These are phyloP conservation scores for Neohortaea acidophila DNA, from an alignment of 495 filamentous ascomycete genomes.

Conservation along the genomic window DNA sequence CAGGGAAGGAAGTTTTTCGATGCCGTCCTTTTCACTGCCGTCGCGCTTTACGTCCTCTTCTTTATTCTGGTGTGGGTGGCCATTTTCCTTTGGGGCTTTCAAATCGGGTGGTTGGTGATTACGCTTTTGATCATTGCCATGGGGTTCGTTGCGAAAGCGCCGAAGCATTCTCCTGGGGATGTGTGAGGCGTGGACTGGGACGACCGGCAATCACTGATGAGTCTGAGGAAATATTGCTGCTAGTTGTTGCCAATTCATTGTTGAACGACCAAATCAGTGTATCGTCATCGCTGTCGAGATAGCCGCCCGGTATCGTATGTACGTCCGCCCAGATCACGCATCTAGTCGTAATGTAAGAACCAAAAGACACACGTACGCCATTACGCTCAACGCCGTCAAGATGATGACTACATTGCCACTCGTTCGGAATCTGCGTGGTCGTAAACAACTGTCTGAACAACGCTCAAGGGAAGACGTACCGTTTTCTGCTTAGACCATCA, in stretches of 20 bases:
- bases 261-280: neutral
- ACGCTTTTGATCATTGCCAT: too few relatives aligned
- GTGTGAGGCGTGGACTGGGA: neutral
- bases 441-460: neutral
- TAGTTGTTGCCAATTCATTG: neutral
- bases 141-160: too few relatives aligned
- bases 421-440: constrained; percentile 54
- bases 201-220: neutral
- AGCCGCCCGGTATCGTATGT: too few relatives aligned
- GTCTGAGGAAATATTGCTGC: neutral
- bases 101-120: too few relatives aligned
- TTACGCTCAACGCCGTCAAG: constrained; percentile 64
- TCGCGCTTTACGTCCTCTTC: too few relatives aligned
- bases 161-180: neutral
- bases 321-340: constrained; percentile 3
- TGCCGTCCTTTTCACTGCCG: too few relatives aligned
- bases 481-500: constrained; percentile 48
- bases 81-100: too few relatives aligned
- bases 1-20: too few relatives aligned
- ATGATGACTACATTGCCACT: constrained; percentile 66
- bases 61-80: too few relatives aligned
- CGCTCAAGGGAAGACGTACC: constrained; percentile 3
- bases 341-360: constrained; percentile 53
- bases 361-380: constrained; percentile 65
- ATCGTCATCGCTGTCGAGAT: neutral